Evolutionary conservation across 306 rosid species (phyloP), one percentile per base, ranked within the genome.

Genomic region (Dryas octopetala): DNA sequence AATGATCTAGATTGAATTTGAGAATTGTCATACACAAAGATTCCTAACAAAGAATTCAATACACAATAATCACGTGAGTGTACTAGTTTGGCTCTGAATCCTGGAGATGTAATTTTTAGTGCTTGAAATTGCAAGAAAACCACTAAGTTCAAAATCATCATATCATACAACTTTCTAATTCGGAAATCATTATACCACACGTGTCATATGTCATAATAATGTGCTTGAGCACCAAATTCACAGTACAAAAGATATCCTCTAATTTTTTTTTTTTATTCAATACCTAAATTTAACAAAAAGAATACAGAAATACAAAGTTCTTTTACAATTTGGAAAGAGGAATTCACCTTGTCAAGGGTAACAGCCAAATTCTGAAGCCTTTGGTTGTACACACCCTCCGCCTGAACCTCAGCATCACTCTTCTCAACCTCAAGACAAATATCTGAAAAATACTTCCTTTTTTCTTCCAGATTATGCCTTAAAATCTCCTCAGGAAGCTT

Each of bases 321-420:
- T 16, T 28, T 23, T 46, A 49, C 8, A 28, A 52, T 11, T 7
- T 8, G 26, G 41, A 16, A 63, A 54, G 82, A 10, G 61, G 49
- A 10, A 83, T 74, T 76, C 80, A 96, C 99, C 99, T 92, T 96
- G 86, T 96, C 99, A 16, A 96, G 96, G 82, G 99, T 96, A 81
- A 96, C 93, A 49, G 99, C 98, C 82, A 96, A 89, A 83, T 96
- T 96, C 86, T 96, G 98, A 80, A 96, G 98, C 89, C 99, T 92
- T 81, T 96, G 99, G 82, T 96, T 96, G 88, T 92, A 92, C 8
- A 96, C 99, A 53, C 99, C 99, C 82, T 96, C 99, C 38, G 99
- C 98, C 99, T 93, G 98, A 85, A 91, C 94, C 83, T 91, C 97
- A 1, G 98, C 98, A 68, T 93, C 98, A 80, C 96, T 91, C 85